Evolutionary conservation across 768 basidiomycete species (phyloP), one percentile per base, ranked within the genome.

Genomic region (Lactarius hatsudake): DNA sequence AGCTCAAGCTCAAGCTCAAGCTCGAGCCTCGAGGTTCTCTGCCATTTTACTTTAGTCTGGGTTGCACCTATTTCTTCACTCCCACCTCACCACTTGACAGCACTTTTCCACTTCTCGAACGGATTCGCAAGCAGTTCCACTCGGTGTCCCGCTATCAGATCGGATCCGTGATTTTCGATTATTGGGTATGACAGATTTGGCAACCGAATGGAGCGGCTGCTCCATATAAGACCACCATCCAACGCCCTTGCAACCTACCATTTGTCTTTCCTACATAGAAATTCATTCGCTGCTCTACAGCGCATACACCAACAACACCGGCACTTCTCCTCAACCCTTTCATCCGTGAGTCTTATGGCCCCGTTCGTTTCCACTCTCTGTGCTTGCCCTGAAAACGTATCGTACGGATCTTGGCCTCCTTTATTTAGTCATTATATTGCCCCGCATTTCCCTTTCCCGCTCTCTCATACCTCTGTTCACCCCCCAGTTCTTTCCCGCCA

Each of bases 401-500:
- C 30, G 10, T n/a, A 45, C 66, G 63, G 65, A 69, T 70, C 67
- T 53, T 63, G 65, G 17, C 55, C 10, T 18, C 20, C 23, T 32
- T 38, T 48, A 63, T 63, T 30, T 59, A 55, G 56, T 34, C 40
- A 42, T 63, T 64, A 40, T 45, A 38, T 62, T 62, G 30, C 62
- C 65, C 57, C 61, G 56, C 58, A 13, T 59, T 17, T 32, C 30
- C 23, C 7, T 32, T 4, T 40, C 38, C 55, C 55, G 26, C 48
- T 45, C 56, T 23, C 65, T 63, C 53, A 62, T 40, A 26, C 2
- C 51, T 38, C n/a, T 26, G n/a, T 57, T 56, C 26, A 36, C 57
- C 40, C 51, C 26, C 20, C 56, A 67, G 63, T 42, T 38, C 1
- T 20, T 28, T 20, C 15, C 70, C 28, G 28, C 67, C 78, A 85